Evolutionary conservation across 1,139 yeast species (phyloP), one percentile per base, ranked within the genome.

Genomic region (Saccharomyces hybrid): DNA sequence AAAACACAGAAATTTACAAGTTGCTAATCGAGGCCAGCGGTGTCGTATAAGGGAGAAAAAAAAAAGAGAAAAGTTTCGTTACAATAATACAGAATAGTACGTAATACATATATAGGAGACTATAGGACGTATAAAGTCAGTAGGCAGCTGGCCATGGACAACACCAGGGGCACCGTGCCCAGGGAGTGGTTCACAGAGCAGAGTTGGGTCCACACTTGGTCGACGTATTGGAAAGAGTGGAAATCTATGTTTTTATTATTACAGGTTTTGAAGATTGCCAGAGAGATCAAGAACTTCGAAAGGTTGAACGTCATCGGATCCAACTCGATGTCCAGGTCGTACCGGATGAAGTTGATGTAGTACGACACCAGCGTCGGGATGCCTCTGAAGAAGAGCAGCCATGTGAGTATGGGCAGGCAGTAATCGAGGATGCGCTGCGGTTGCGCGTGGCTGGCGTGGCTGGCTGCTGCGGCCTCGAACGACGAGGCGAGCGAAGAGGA

Each of bases 1-100:
- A 75, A 7, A 89, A 88, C 66, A 75, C 78, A 6, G 88, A 88
- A 59, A 78, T 89, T 21, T 16, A n/a, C 49, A 11, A 44, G 27
- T 16, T 26, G 31, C 27, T 50, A 27, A 46, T 49, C 47, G n/a
- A 50, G 48, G 31, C 32, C 21, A 16, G 12, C 26, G 24, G 11
- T 49, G 28, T 12, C 41, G 12, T 42, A n/a, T 41, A 14, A 16
- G 21, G 21, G n/a, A 26, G 16, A 14, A 26, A 42, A 32, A 42
- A 31, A 4, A 24, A 29, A 44, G 46, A 26, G 27, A 26, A 42
- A 6, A 16, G 46, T 44, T 27, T 44, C 51, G 16, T 47, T 47
- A 47, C 29, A 47, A 47, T 47, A 47, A 14, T 47, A 28, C 48
- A 47, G 48, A 47, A 21, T 14, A 14, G 19, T 14, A 28, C 9